Evolutionary conservation across 352 stramenopile genomes (phyloP).

Genomic region (Phytophthora pseudosyringae): DNA sequence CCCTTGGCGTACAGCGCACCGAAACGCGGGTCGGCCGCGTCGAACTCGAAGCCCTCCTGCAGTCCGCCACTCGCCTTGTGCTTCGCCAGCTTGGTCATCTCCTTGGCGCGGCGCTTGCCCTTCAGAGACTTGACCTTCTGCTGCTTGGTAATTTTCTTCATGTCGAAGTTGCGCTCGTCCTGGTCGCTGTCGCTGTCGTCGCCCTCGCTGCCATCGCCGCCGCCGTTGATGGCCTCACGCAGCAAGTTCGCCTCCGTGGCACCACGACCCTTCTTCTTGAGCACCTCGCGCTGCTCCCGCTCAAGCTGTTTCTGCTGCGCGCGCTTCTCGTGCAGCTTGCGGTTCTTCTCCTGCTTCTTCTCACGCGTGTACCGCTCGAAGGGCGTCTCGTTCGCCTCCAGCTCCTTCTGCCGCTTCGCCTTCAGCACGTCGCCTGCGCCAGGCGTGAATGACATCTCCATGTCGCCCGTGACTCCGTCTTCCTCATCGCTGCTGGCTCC

Average conservation of each 20-base stretch:
- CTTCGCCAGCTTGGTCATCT: constrained; percentile 75
- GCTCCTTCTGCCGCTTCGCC: constrained; percentile 77
- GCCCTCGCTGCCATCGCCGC: constrained; percentile 38
- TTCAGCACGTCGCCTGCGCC: constrained; percentile 72
- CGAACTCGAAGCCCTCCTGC: constrained; percentile 81
- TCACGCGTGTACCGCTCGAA: constrained; percentile 86
- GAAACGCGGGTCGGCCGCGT: constrained; percentile 80
- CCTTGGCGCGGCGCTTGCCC: constrained; percentile 81
- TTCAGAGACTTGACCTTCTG: constrained; percentile 81
- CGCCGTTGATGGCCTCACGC: constrained; percentile 62
- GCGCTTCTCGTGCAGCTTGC: constrained; percentile 83
- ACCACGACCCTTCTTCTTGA: constrained; percentile 65
- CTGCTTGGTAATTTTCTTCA: constrained; percentile 80
- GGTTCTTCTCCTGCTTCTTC: constrained; percentile 89
- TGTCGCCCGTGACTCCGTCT: constrained; percentile 55
- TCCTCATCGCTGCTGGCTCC: constrained; percentile 42
- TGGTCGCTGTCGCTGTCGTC: constrained; percentile 42
- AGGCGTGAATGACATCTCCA: constrained; percentile 87
- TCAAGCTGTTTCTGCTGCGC: constrained; percentile 61
- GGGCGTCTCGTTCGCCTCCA: constrained; percentile 81
- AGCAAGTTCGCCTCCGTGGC: constrained; percentile 59
- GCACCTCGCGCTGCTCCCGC: constrained; percentile 67
- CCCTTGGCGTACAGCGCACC: constrained; percentile 75
- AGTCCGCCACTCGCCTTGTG: constrained; percentile 50
- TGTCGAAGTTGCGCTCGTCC: constrained; percentile 83